Evolutionary conservation across 2,329 filamentous ascomycete species (phyloP).

Genomic region (Pseudopithomyces maydicus): DNA sequence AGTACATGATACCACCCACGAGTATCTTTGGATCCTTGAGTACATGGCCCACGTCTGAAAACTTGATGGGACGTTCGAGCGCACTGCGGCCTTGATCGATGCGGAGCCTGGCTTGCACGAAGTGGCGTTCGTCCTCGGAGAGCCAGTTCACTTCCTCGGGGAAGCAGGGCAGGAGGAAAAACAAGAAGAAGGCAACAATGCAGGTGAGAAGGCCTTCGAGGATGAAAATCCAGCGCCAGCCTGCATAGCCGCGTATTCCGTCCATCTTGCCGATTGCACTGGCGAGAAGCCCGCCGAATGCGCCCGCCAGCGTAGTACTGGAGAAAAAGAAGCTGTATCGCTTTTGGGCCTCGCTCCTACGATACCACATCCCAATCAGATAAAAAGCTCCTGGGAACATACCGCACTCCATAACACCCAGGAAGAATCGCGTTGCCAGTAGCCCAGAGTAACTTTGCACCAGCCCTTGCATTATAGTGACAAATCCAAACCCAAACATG

Average conservation of each 20-base stretch:
- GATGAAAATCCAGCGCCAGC: slow-evolving; percentile 83
- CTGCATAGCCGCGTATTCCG: slow-evolving; percentile 66
- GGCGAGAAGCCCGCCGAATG: slow-evolving; percentile 85
- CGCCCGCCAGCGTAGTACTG: slow-evolving; percentile 77
- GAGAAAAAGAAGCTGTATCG: slow-evolving; percentile 94
- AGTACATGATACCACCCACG: slow-evolving; percentile 58
- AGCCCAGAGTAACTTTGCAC: slow-evolving; percentile 78
- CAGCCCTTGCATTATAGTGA: slow-evolving; percentile 76
- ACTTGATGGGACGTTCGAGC: slow-evolving; percentile 49
- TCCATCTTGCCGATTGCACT: slow-evolving; percentile 91
- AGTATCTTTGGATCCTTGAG: slow-evolving; percentile 57
- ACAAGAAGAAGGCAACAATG: slow-evolving; percentile 51
- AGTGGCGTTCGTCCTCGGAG: slow-evolving; percentile 51
- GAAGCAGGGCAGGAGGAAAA: slow-evolving; percentile 55
- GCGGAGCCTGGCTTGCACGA: slow-evolving; percentile 52
- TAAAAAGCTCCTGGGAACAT: slow-evolving; percentile 67
- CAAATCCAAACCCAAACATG: slow-evolving; percentile 82
- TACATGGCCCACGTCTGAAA: slow-evolving; percentile 49
- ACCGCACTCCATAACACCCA: slow-evolving; percentile 64
- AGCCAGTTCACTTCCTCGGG: slow-evolving; percentile 58
- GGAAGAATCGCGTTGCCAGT: slow-evolving; percentile 78
- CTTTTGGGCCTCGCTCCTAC: slow-evolving; percentile 83
- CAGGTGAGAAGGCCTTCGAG: slow-evolving; percentile 60
- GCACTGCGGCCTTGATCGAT: slow-evolving; percentile 55
- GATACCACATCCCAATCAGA: slow-evolving; percentile 88